These are phyloP conservation scores for Leucoagaricus sp. DNA, from an alignment of 1,284 basidiomycete species.

Conservation along the genomic window DNA sequence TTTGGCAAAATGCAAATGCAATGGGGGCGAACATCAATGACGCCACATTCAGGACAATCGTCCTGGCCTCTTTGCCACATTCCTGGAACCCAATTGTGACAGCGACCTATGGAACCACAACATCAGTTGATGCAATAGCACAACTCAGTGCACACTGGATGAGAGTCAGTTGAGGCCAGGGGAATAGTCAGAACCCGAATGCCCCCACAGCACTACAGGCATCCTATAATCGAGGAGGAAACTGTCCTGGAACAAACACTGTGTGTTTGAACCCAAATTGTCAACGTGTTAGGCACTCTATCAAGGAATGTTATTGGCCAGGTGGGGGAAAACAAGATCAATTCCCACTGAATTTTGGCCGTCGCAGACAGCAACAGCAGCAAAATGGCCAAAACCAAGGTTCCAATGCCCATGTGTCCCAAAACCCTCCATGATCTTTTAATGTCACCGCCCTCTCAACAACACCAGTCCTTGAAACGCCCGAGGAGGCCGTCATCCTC, in stretches of 20 bases:
- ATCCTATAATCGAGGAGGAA: not conserved
- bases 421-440: too few relatives aligned
- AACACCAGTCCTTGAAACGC: too few relatives aligned
- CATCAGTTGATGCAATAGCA: conserved; percentile 18
- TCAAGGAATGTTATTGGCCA: too few relatives aligned
- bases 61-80: conserved; percentile 20
- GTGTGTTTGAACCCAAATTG: conserved; percentile 15
- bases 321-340: conserved; percentile 31
- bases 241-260: not conserved
- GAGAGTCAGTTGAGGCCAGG: not conserved
- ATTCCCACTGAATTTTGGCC: conserved; percentile 17
- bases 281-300: conserved; percentile 18
- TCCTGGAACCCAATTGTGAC: conserved; percentile 22
- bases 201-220: too few relatives aligned
- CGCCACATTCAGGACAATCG: conserved; percentile 18
- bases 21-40: conserved; percentile 21
- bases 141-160: conserved; percentile 18
- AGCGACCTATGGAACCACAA: conserved; percentile 12
- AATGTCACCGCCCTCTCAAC: too few relatives aligned
- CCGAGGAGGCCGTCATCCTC: too few relatives aligned
- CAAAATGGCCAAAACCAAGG: too few relatives aligned
- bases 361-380: too few relatives aligned
- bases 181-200: not conserved
- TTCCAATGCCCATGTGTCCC: not conserved
- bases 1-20: conserved; percentile 16